Percentiles rank a stretch among this genome's conserved stretches.
phyloP scores from a whole-genome alignment of 495 filamentous ascomycete species.

The Neurospora cerealis region DNA sequence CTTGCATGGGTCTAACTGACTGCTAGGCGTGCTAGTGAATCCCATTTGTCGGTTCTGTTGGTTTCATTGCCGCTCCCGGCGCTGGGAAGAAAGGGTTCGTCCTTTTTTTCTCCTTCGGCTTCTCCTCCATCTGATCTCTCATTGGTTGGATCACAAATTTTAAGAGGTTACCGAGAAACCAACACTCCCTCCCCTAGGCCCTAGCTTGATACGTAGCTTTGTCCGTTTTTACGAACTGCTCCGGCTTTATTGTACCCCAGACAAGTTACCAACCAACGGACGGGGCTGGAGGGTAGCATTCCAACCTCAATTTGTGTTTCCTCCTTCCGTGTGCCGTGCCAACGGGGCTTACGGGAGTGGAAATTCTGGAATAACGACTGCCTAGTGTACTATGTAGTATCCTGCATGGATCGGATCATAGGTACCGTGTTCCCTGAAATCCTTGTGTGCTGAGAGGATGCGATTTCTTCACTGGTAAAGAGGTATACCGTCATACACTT shows the following conservation, averaged over 20 bases:
- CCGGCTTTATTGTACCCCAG: background rate
- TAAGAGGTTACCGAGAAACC: background rate
- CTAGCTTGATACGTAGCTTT: background rate
- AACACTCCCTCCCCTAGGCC: background rate
- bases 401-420: background rate
- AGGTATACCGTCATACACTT: background rate
- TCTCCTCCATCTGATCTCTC: background rate
- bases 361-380: background rate
- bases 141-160: background rate
- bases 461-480: background rate
- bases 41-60: background rate
- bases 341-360: background rate
- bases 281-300: background rate
- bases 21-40: background rate
- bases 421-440: background rate
- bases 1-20: background rate
- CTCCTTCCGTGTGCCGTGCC: background rate
- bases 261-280: background rate
- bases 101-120: background rate
- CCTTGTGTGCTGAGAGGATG: background rate
- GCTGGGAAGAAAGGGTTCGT: background rate
- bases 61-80: background rate
- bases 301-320: background rate
- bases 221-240: background rate
- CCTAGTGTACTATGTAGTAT: background rate